Evolutionary conservation across 768 basidiomycete species (phyloP).

Genomic region (Ramaria rubella): DNA sequence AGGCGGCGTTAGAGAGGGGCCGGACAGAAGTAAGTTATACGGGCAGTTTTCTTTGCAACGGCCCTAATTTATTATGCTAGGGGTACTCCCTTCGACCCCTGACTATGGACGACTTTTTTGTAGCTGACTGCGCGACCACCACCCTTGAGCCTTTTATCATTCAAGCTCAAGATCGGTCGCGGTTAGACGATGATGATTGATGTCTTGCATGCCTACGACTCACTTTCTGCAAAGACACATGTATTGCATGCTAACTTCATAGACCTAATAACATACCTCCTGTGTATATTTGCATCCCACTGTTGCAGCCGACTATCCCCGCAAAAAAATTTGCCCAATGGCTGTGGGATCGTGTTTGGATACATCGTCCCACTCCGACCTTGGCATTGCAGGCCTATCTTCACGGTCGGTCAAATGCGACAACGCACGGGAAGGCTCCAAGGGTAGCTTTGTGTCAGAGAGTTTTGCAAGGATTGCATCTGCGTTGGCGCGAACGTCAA

Average conservation of each 20-base stretch:
- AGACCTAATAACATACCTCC: neutral
- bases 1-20: conserved; percentile 7
- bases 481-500: conserved; percentile 33
- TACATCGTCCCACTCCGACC: neutral
- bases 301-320: neutral
- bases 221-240: neutral
- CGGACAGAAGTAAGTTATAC: conserved; percentile 12
- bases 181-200: neutral
- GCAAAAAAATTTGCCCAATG: neutral
- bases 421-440: neutral
- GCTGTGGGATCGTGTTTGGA: neutral
- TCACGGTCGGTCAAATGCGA: neutral
- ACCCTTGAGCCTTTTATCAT: neutral
- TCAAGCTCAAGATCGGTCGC: neutral
- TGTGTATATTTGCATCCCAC: neutral
- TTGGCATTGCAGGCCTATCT: neutral
- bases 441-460: neutral
- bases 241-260: neutral
- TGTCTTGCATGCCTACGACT: neutral
- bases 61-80: conserved; percentile 38
- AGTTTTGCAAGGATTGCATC: conserved; percentile 3
- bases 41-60: conserved; percentile 41
- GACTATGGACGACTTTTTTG: conserved; percentile 60
- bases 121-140: neutral
- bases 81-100: conserved; percentile 75